These are phyloP conservation scores for Astrothelium macrocarpum DNA, from an alignment of 495 filamentous ascomycete species.

Conservation along the genomic window DNA sequence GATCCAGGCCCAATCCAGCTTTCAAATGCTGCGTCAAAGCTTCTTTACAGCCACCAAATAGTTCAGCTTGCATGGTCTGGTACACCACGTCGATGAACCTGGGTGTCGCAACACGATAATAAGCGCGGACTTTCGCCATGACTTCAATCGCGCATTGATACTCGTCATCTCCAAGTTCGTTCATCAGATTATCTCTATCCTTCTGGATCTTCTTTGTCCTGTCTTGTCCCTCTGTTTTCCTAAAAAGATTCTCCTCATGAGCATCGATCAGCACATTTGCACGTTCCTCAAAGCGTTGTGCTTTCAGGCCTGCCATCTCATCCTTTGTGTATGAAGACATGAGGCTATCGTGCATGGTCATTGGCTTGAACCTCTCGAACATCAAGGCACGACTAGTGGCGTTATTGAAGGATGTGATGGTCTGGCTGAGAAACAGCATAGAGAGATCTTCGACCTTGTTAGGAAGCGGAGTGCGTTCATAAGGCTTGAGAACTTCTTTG, in stretches of 20 bases:
- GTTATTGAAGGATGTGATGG: constrained; percentile 10
- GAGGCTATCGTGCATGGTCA: neutral
- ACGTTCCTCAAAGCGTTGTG: neutral
- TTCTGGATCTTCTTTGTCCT: constrained; percentile 7
- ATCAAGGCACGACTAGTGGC: constrained; percentile 8
- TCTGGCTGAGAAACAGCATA: neutral
- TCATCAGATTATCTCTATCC: constrained; percentile 16
- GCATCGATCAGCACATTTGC: neutral
- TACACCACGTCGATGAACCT: constrained; percentile 44
- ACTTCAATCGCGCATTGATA: constrained; percentile 40
- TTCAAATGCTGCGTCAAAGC: constrained; percentile 32
- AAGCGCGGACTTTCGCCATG: constrained; percentile 41
- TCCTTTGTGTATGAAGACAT: neutral
- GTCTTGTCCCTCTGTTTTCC: constrained; percentile 7
- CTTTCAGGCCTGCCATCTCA: neutral
- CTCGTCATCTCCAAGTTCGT: constrained; percentile 35
- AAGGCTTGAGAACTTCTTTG: constrained; percentile 8
- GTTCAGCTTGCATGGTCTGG: constrained; percentile 37
- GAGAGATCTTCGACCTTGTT: constrained; percentile 8
- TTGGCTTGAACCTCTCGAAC: constrained; percentile 16
- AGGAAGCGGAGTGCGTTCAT: constrained; percentile 17
- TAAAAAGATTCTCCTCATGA: neutral
- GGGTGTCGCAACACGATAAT: constrained; percentile 44
- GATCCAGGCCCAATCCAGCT: constrained; percentile 17
- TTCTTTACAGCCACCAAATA: constrained; percentile 37